Evolutionary conservation across 345 rosid genomes (phyloP), one percentile per base, ranked within the genome.

Genomic region (Citrus maxima): DNA sequence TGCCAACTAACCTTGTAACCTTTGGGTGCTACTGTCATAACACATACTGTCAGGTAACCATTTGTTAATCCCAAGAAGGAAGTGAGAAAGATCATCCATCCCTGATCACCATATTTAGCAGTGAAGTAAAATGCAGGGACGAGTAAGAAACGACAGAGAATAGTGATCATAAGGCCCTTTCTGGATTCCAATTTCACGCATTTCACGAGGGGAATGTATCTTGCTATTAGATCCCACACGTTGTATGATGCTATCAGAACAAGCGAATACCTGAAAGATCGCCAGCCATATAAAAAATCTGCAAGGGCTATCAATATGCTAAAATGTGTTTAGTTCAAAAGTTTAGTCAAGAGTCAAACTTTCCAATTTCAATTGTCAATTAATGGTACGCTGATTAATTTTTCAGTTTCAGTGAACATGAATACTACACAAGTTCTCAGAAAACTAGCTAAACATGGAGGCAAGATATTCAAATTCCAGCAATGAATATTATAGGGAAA

Each of bases 91-190:
- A 96, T 93, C 99, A 91, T 96, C 92, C 93, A 96, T 71, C 99
- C 99, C 74, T 93, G 90, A 78, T 91, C 97, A 6, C 91, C 97
- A 70, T 90, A 91, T 58, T 94, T 93, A 1, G 94, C 93, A 0
- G 98, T 90, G 88, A 93, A 95, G 84, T 93, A 96, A 80, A 96
- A 94, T 6, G 97, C 91, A 0, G 99, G 99, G 55, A 94, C 58
- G 16, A 96, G 83, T 8, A 89, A 55, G 76, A 80, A 91, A 22
- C 98, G 95, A 0, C 88, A 77, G 19, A 96, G 88, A 67, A 87
- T 76, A 6, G 85, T 85, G 1, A 84, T 40, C 84, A 86, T 88
- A 9, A 96, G 82, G 24, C 81, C 85, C 72, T 87, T 94, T 73
- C 97, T 88, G 2, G 93, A 91, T 81, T 93, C 95, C 75, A 96